These are phyloP conservation scores for Cryptococcus hybrid DNA, from an alignment of 1,284 basidiomycete species.

Conservation along the genomic window DNA sequence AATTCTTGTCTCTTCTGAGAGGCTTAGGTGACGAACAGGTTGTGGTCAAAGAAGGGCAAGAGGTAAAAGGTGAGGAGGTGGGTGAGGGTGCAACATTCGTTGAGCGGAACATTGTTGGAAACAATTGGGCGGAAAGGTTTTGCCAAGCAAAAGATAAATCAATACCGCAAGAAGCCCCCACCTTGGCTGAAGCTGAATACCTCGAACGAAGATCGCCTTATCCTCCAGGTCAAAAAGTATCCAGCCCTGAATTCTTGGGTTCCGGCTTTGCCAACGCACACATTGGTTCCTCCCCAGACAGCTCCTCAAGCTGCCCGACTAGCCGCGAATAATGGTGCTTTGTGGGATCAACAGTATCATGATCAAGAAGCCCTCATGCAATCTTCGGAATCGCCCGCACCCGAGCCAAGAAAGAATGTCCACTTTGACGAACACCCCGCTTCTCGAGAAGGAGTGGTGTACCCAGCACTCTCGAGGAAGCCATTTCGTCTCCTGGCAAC, in stretches of 20 bases:
- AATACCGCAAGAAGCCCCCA: too few species aligned
- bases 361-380: conserved; percentile 34
- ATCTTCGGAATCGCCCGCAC: conserved; percentile 4
- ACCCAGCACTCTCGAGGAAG: conserved; percentile 51
- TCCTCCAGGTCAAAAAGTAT: conserved; percentile 6
- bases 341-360: conserved; percentile 40
- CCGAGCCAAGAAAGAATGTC: conserved; percentile 23
- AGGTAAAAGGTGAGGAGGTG: conserved; percentile 30
- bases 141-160: too few species aligned
- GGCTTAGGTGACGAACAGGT: conserved; percentile 78
- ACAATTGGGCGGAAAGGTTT: too few species aligned
- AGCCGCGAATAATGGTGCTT: background rate
- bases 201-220: conserved; percentile 2
- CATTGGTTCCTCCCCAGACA: background rate
- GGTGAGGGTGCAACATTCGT: conserved; percentile 47
- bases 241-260: conserved; percentile 6
- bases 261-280: background rate
- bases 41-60: conserved; percentile 64
- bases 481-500: conserved; percentile 40
- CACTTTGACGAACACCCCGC: conserved; percentile 38
- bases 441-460: conserved; percentile 13
- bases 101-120: too few species aligned
- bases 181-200: background rate
- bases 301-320: background rate
- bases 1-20: conserved; percentile 83